Percentiles rank a stretch among this genome's conserved stretches.
phyloP scores from a whole-genome alignment of 345 rosid genomes.

The Eucalyptus brandiana region DNA sequence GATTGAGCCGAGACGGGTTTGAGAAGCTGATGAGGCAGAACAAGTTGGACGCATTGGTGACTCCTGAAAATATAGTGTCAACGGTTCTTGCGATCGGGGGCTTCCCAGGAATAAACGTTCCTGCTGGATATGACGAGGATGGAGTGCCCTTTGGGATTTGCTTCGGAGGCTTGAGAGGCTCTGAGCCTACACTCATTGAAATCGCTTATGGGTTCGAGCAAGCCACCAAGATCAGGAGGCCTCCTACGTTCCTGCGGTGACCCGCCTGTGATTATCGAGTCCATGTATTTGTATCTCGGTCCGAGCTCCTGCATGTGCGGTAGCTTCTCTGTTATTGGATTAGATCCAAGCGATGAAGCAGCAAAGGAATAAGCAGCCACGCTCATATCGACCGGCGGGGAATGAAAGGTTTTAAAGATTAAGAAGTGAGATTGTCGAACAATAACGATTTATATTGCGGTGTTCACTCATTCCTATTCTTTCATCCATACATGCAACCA shows the following conservation, averaged over 20 bases:
- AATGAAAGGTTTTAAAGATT: not conserved
- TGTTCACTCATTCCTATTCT: not conserved
- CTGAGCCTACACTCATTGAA: conserved; percentile 63
- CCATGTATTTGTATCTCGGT: not conserved
- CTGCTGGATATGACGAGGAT: conserved; percentile 38
- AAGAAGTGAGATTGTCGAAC: not conserved
- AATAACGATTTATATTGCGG: not conserved
- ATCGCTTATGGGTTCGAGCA: conserved; percentile 69
- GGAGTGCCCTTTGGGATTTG: conserved; percentile 58
- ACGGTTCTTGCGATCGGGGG: conserved; percentile 56
- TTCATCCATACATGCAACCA: not conserved
- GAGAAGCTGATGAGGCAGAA: conserved; percentile 38
- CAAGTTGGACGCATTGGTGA: conserved; percentile 47
- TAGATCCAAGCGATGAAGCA: not conserved
- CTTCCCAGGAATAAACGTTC: conserved; percentile 60
- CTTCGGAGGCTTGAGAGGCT: conserved; percentile 52
- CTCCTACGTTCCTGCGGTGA: conserved; percentile 15
- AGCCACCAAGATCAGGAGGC: conserved; percentile 47
- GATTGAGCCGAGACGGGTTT: conserved; percentile 27
- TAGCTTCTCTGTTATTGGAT: not conserved
- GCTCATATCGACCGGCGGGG: not conserved
- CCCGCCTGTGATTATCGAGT: not conserved
- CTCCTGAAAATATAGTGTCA: not conserved
- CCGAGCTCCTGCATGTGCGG: not conserved
- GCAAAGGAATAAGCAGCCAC: not conserved